These are phyloP conservation scores for Polytrichum formosum DNA, from an alignment of 225 moss, liverwort and hornwort genomes.

Conservation along the genomic window DNA sequence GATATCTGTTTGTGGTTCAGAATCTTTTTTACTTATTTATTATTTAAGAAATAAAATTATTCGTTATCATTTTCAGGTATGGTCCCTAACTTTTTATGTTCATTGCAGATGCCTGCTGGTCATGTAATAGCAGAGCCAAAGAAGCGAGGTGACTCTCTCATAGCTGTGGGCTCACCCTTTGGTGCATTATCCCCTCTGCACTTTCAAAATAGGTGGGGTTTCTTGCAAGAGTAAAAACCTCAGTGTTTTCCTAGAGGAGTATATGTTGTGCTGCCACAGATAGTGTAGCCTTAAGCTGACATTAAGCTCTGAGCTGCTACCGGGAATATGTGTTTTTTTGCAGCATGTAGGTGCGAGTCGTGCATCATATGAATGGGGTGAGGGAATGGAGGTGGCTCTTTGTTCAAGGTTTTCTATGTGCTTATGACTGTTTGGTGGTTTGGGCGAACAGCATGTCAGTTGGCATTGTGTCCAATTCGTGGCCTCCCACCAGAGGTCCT, in stretches of 20 bases:
- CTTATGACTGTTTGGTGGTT: slow-evolving; percentile 68
- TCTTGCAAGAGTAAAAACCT: not conserved
- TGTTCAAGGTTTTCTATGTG: slow-evolving; percentile 55
- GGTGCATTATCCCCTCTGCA: slow-evolving; percentile 93
- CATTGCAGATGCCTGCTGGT: slow-evolving; percentile 53
- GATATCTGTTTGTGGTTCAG: too few relatives aligned
- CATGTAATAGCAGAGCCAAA: slow-evolving; percentile 49
- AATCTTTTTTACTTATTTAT: too few relatives aligned
- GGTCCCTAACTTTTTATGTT: too few relatives aligned
- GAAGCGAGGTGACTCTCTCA: slow-evolving; percentile 78
- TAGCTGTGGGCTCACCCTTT: slow-evolving; percentile 97
- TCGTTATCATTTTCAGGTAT: too few relatives aligned
- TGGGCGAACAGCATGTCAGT: slow-evolving; percentile 90
- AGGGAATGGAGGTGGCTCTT: slow-evolving; percentile 53
- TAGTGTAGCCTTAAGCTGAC: slow-evolving; percentile 21
- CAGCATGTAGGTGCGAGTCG: slow-evolving; percentile 62
- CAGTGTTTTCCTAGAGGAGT: not conserved
- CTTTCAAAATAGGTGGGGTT: slow-evolving; percentile 84
- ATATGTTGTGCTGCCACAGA: slow-evolving; percentile 4
- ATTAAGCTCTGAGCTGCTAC: slow-evolving; percentile 41
- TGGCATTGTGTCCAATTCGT: slow-evolving; percentile 95
- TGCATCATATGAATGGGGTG: slow-evolving; percentile 52
- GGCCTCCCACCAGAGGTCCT: slow-evolving; percentile 79
- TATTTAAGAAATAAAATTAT: too few relatives aligned
- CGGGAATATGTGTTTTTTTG: slow-evolving; percentile 44